These are phyloP conservation scores for Austroboletus eburneus DNA, from an alignment of 768 basidiomycete species.

Conservation along the genomic window DNA sequence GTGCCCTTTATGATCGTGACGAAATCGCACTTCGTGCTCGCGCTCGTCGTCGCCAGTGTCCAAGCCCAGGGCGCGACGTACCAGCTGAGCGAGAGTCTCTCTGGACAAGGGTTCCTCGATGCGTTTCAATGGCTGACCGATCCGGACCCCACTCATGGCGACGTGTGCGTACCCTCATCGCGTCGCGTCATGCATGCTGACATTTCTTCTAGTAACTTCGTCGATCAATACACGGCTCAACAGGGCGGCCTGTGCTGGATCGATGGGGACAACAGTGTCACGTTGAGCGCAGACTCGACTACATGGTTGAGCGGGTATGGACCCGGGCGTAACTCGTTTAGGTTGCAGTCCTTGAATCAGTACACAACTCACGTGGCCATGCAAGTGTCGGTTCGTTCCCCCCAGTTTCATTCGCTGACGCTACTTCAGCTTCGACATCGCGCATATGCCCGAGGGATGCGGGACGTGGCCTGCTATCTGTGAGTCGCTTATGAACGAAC, in stretches of 20 bases:
- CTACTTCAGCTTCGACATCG: slow-evolving; percentile 26
- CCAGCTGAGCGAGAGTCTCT: slow-evolving; percentile 37
- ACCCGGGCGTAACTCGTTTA: slow-evolving; percentile 32
- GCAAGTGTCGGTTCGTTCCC: slow-evolving; percentile 7
- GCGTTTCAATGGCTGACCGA: slow-evolving; percentile 24
- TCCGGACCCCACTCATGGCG: slow-evolving; percentile 29
- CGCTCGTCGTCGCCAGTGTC: neutral
- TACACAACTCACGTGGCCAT: slow-evolving; percentile 32
- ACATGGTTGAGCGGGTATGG: slow-evolving; percentile 23
- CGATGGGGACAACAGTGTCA: slow-evolving; percentile 35
- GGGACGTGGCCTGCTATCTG: slow-evolving; percentile 34
- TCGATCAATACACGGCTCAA: slow-evolving; percentile 44
- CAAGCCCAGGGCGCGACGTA: slow-evolving; percentile 3
- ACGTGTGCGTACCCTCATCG: slow-evolving; percentile 11
- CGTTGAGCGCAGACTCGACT: slow-evolving; percentile 29
- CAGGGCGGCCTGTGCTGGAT: slow-evolving; percentile 54
- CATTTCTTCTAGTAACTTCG: slow-evolving; percentile 35
- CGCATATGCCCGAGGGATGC: slow-evolving; percentile 33
- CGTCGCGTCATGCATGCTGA: neutral
- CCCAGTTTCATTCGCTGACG: neutral
- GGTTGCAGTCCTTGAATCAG: slow-evolving; percentile 23
- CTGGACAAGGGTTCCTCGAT: slow-evolving; percentile 46
- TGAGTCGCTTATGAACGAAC: slow-evolving; percentile 11
- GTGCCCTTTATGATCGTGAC: too few species aligned
- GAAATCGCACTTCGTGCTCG: too few species aligned